Evolutionary conservation across 108 stramenopile species (phyloP), one percentile per base, ranked within the genome.

Genomic region (Seminavis robusta): DNA sequence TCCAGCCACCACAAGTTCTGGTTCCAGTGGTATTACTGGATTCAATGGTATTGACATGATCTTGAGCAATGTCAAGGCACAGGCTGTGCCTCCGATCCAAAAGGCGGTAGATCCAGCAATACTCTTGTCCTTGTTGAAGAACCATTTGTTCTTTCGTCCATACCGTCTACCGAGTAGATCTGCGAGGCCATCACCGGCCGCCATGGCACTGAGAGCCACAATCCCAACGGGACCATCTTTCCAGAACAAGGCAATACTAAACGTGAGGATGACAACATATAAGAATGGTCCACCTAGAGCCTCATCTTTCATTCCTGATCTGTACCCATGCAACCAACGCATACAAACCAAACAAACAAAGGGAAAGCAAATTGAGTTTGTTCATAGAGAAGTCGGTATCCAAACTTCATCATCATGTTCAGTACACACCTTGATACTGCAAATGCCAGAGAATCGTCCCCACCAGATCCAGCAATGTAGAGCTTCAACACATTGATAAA

Each of bases 281-380:
- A 92, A 69, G 19, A 92, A 84, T n/a, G 90, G 90, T 19, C 90
- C 90, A 13, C 77, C 84, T 34, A 88, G 44, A 0, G 80, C 86
- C 52, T 92, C 90, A 31, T 63, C 52, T 15, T 56, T 54, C 52
- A 84, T 70, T 31, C 90, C 90, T 8, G 75, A 80, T 34, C 90
- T 67, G 8, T 76, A 80, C n/a, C n/a, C n/a, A n/a, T n/a, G n/a
- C n/a, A n/a, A n/a, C n/a, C n/a, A n/a, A n/a, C n/a, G n/a, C n/a
- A n/a, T n/a, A n/a, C n/a, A n/a, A n/a, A n/a, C n/a, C n/a, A n/a
- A n/a, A n/a, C n/a, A n/a, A n/a, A n/a, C n/a, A n/a, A n/a, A n/a
- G n/a, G n/a, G n/a, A n/a, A n/a, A n/a, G n/a, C n/a, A n/a, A n/a
- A n/a, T n/a, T n/a, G n/a, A n/a, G n/a, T n/a, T n/a, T n/a, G n/a